Evolutionary conservation across 768 basidiomycete species (phyloP), one percentile per base, ranked within the genome.

Genomic region (Mycena galopus): DNA sequence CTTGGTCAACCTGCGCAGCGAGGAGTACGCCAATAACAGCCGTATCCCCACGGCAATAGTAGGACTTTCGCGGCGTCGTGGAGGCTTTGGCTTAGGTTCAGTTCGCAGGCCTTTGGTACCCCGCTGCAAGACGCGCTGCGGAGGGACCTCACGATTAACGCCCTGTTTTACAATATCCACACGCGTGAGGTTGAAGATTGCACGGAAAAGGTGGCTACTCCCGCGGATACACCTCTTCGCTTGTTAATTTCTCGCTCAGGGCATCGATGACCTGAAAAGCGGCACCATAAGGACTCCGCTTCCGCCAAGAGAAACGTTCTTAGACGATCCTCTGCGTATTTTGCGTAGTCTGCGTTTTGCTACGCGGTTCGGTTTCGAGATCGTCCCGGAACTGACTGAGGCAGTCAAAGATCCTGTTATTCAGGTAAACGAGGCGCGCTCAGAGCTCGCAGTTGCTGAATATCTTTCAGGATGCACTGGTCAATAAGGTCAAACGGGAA

Each of bases 141-240:
- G 63, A 87, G 98, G 77, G 98, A 99, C 80, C 90, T 94, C 32
- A 99, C 98, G 1, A 98, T 99, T 81, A 99, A 99, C 78, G 86
- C 97, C 0, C 84, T 99, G 9, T 99, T 99, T 83, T 99, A 97
- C 84, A 99, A 99, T 75, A 89, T 99, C 1, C 96, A 98, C 77
- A 92, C 93, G 1, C 88, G 91, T 17, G 75, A 83, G 4, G 92
- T 99, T 3, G 98, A 99, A 78, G 98, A 99, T 79, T 88, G 88
- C 77, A 97, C 96, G 1, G 88, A 86, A 76, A 93, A 91, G 88
- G 95, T 93, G n/a, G 39, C 11, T 33, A 27, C 71, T 69, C 11
- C 12, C 2, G 21, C 29, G 19, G 30, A 58, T 33, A 47, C 62
- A 10, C 7, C n/a, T 10, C 4, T 32, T 62, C 17, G 37, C 27